These are phyloP conservation scores for Candida tetrigidarum DNA, from an alignment of 1,139 yeast species.

Conservation along the genomic window DNA sequence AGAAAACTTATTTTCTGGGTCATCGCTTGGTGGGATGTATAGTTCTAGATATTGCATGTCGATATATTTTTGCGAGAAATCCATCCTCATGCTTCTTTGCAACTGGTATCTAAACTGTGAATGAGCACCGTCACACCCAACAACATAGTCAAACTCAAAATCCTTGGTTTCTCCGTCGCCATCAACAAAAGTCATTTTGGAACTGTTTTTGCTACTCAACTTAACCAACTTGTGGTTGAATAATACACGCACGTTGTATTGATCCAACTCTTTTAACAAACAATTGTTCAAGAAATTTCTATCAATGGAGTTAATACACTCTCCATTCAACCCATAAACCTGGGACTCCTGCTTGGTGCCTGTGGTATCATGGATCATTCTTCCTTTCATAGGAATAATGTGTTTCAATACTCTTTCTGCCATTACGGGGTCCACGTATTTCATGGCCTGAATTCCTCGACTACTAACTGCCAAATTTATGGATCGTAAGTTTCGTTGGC, in stretches of 20 bases:
- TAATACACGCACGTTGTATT: constrained; percentile 41
- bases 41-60: constrained; percentile 86
- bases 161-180: constrained; percentile 18
- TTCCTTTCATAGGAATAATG: constrained; percentile 83
- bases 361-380: constrained; percentile 79
- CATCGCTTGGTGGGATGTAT: constrained; percentile 62
- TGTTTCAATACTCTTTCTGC: constrained; percentile 58
- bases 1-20: constrained; percentile 35
- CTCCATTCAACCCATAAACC: constrained; percentile 82
- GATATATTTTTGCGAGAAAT: constrained; percentile 74
- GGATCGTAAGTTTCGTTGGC: constrained; percentile 54
- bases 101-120: constrained; percentile 74
- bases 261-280: constrained; percentile 64
- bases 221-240: constrained; percentile 63
- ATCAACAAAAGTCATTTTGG: constrained; percentile 17
- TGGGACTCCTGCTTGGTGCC: constrained; percentile 72
- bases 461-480: constrained; percentile 88
- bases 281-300: constrained; percentile 68
- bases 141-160: constrained; percentile 55
- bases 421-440: constrained; percentile 61
- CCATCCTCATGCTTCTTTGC: constrained; percentile 71
- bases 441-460: constrained; percentile 76
- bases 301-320: constrained; percentile 84
- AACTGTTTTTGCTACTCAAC: constrained; percentile 26
- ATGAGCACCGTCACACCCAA: constrained; percentile 90